These are phyloP conservation scores for Cladophialophora psammophila DNA, from an alignment of 2,329 filamentous ascomycete species.

Conservation along the genomic window DNA sequence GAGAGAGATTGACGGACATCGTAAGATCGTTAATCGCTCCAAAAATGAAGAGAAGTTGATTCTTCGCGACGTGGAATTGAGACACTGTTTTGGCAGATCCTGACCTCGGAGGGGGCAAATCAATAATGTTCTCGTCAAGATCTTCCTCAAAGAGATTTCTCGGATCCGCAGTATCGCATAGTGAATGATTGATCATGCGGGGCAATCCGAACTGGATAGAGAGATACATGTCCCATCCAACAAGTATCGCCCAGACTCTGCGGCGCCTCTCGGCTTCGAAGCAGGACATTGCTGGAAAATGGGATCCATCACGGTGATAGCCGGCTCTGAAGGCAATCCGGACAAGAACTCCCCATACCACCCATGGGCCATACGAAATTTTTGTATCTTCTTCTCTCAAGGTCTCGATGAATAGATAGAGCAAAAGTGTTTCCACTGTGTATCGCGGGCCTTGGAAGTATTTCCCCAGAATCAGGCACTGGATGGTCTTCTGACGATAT, in stretches of 20 bases:
- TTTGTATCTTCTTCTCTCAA: slow-evolving; percentile 59
- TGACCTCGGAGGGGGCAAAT: slow-evolving; percentile 63
- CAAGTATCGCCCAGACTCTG: slow-evolving; percentile 50
- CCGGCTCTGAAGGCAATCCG: slow-evolving; percentile 68
- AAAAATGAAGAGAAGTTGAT: slow-evolving; percentile 40
- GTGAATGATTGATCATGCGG: slow-evolving; percentile 65
- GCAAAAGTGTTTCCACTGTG: slow-evolving; percentile 36
- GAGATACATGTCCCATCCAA: slow-evolving; percentile 67
- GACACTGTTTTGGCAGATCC: slow-evolving; percentile 53
- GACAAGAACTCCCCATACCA: slow-evolving; percentile 56
- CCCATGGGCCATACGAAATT: slow-evolving; percentile 41
- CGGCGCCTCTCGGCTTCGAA: slow-evolving; percentile 64
- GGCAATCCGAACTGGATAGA: slow-evolving; percentile 71
- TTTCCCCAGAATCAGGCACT: slow-evolving; percentile 63
- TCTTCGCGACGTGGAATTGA: slow-evolving; percentile 44
- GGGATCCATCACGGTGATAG: slow-evolving; percentile 62
- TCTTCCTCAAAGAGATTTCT: slow-evolving; percentile 68
- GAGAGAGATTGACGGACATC: slow-evolving; percentile 24
- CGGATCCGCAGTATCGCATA: slow-evolving; percentile 66
- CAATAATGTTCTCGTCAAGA: slow-evolving; percentile 58
- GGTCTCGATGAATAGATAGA: slow-evolving; percentile 62
- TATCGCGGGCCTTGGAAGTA: slow-evolving; percentile 37
- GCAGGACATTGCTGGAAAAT: slow-evolving; percentile 61
- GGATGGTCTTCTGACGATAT: slow-evolving; percentile 48
- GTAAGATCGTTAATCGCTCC: slow-evolving; percentile 39